phyloP scores from a whole-genome alignment of 75 land plant genomes.

The Cupressus sempervirens region DNA sequence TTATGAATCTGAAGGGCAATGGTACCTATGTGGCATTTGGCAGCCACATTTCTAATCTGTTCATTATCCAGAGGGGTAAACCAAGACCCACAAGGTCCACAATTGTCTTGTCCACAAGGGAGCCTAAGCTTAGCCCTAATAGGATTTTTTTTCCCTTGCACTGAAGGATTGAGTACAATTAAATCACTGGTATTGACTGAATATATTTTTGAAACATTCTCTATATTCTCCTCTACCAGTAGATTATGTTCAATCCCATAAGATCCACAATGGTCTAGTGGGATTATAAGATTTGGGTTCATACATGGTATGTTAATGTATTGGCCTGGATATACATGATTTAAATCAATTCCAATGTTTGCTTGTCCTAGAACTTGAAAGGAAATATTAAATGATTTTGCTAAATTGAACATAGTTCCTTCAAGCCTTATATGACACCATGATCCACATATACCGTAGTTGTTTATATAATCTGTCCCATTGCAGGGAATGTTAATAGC shows the following conservation, averaged over 20 bases:
- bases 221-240: not conserved
- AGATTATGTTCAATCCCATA: not conserved
- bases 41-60: not conserved
- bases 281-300: constrained; percentile 1
- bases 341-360: not conserved
- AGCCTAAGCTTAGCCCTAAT: not conserved
- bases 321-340: not conserved
- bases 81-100: not conserved
- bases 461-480: not conserved
- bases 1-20: not conserved
- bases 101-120: not conserved
- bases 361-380: not conserved
- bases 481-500: not conserved
- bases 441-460: not conserved
- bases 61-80: not conserved
- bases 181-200: not conserved
- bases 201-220: not conserved
- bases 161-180: not conserved
- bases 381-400: not conserved
- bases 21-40: not conserved
- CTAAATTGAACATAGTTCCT: not conserved
- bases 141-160: not conserved
- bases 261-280: not conserved
- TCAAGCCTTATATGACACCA: not conserved
- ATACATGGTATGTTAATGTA: not conserved